These are phyloP conservation scores for Eucalyptus brandiana DNA, from an alignment of 345 rosid genomes.

Conservation along the genomic window DNA sequence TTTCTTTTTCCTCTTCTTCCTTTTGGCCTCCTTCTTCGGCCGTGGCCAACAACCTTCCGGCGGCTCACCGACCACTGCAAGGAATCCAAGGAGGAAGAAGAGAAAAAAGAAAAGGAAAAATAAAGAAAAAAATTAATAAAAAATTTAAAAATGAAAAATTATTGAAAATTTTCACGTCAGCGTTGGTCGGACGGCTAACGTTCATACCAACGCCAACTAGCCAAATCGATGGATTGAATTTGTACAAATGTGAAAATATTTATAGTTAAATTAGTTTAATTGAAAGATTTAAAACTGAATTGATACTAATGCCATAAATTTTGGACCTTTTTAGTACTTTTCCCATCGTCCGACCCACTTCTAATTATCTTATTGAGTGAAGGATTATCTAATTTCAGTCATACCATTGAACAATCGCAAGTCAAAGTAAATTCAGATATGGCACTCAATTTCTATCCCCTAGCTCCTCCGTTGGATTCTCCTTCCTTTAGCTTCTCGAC, in stretches of 20 bases:
- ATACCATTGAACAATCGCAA: no score
- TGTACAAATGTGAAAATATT: rapidly evolving
- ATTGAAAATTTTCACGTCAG: rapidly evolving
- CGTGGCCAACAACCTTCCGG: rapidly evolving
- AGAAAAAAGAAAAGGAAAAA: no score
- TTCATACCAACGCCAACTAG: rapidly evolving
- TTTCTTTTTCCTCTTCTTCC: no score
- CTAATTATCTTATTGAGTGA: no score
- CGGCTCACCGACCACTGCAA: rapidly evolving
- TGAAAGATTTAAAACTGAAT: rapidly evolving
- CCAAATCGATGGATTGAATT: rapidly evolving
- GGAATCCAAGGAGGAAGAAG: no score
- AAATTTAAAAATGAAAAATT: rapidly evolving
- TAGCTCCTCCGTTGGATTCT: no score
- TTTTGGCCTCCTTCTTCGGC: rapidly evolving
- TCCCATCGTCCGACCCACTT: rapidly evolving
- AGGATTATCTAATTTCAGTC: no score
- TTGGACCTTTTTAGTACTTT: rapidly evolving
- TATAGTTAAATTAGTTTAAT: rapidly evolving
- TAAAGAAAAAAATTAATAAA: rapidly evolving
- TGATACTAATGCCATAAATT: rapidly evolving
- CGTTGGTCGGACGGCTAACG: rapidly evolving
- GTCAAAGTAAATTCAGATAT: no score
- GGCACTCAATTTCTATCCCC: no score
- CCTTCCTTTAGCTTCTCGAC: no score